phyloP scores from a whole-genome alignment of 2,329 filamentous ascomycete genomes.

The Trichoderma sp. region DNA sequence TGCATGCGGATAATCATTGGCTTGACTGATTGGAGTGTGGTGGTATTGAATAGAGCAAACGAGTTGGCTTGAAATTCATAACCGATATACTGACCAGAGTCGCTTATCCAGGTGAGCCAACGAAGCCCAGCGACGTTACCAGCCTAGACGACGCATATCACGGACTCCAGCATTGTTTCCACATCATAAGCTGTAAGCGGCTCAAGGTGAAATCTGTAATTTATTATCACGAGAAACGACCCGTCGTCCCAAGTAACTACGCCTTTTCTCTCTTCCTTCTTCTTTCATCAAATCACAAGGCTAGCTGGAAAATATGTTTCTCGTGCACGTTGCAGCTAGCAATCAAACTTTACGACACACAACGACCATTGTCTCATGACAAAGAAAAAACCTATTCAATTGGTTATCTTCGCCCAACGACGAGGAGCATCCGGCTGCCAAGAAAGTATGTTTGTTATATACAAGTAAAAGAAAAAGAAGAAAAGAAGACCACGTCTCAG shows the following conservation, averaged over 20 bases:
- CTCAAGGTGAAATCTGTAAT: neutral
- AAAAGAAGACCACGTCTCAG: neutral
- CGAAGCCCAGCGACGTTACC: neutral
- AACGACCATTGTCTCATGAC: neutral
- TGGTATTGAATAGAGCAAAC: neutral
- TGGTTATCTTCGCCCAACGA: neutral
- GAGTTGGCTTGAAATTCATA: neutral
- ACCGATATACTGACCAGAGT: neutral
- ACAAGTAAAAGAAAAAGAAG: neutral
- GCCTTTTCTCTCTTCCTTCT: neutral
- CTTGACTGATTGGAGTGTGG: conserved; percentile 20
- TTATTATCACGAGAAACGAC: neutral
- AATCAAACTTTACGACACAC: neutral
- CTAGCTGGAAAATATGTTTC: neutral
- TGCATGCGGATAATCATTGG: conserved; percentile 31
- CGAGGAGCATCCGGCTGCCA: conserved; percentile 7
- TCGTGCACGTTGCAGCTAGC: neutral
- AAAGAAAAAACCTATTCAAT: neutral
- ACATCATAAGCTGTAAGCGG: neutral
- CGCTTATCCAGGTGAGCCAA: neutral
- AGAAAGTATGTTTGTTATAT: conserved; percentile 8
- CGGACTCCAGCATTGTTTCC: neutral
- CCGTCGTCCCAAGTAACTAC: neutral
- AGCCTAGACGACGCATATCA: neutral
- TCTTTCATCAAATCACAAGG: neutral